A percentile compares a stretch with the other conserved stretches of the same genome.
phyloP scores from a whole-genome alignment of 129 eudicot species.

The Chrysanthemum makinoi region DNA sequence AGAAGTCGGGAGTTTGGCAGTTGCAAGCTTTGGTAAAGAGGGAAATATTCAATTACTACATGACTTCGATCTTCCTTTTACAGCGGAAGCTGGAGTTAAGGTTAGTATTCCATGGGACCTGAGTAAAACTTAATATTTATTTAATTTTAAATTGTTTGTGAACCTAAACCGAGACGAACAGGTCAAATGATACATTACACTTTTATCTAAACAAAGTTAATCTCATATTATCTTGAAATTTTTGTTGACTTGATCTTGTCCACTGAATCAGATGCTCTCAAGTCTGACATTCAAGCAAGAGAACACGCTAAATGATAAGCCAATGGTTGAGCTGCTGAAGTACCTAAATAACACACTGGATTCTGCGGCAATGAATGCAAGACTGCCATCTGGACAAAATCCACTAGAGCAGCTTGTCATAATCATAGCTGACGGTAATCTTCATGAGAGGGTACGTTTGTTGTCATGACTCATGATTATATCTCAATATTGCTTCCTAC shows the following conservation, averaged over 20 bases:
- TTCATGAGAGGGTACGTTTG: constrained; percentile 60
- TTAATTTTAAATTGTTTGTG: too few species aligned
- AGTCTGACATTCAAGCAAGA: constrained; percentile 92
- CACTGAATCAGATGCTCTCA: constrained; percentile 74
- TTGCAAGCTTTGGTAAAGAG: constrained; percentile 81
- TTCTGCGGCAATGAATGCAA: constrained; percentile 64
- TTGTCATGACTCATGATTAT: background rate
- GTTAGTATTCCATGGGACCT: constrained; percentile 35
- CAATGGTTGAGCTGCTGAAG: constrained; percentile 84
- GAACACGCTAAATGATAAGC: constrained; percentile 85
- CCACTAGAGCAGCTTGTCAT: constrained; percentile 94
- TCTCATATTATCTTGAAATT: constrained; percentile 2
- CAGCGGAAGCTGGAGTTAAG: constrained; percentile 83
- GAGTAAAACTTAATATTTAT: too few species aligned
- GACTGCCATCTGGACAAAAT: constrained; percentile 83
- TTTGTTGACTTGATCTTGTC: constrained; percentile 15
- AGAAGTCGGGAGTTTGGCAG: constrained; percentile 92
- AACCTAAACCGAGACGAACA: too few species aligned
- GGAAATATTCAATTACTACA: constrained; percentile 83
- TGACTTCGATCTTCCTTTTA: constrained; percentile 83
- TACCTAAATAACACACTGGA: constrained; percentile 74
- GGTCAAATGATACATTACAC: too few species aligned
- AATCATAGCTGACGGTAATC: constrained; percentile 91
- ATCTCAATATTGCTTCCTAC: constrained; percentile 3
- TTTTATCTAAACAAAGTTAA: background rate